Evolutionary conservation across 495 filamentous ascomycete species (phyloP), one percentile per base, ranked within the genome.

Genomic region (Neurospora sp.): DNA sequence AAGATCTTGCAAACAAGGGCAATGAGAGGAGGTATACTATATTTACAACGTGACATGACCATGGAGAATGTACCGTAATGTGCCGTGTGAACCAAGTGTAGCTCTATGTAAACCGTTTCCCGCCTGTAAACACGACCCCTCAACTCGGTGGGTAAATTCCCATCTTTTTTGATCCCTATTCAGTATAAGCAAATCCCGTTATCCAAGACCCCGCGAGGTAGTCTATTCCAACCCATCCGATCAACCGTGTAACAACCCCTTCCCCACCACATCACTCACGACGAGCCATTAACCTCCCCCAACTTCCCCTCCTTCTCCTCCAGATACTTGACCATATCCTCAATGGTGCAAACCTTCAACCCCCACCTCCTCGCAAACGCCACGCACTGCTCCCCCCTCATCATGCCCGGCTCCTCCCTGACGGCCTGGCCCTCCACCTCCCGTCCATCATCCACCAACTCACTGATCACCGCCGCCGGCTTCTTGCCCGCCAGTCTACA

Each of bases 331-430:
- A 94, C 91, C 82, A 99, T 82, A 80, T 93, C 94, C 79, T 94
- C 94, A 82, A 99, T 98, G 8, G 96, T 98, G 81, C 94, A 97
- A 47, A 97, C 93, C 83, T 91, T 94, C 74, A 98, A 82, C 10
- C 94, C 94, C 91, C 93, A 98, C 80, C 86, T 89, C 81, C 88
- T 88, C 14, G 94, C 96, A 87, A 99, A 99, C 40, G 82, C 86
- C 78, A 99, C 85, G 80, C 96, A 98, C 4, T 87, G 91, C 86
- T 98, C 94, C 73, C 94, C 88, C 75, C 94, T 83, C 93, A 98
- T 92, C 96, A 98, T 99, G 3, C 90, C 93, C 22, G 90, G 89
- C 45, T 88, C 88, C 20, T 85, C 85, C 10, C 80, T 78, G 31
- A 90, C 75, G 42, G 87, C 85, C 22, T 86, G 87, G 12, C 87